Conservation (phyloP, 768 basidiomycete genomes). For the Lactarius vividus region DNA sequence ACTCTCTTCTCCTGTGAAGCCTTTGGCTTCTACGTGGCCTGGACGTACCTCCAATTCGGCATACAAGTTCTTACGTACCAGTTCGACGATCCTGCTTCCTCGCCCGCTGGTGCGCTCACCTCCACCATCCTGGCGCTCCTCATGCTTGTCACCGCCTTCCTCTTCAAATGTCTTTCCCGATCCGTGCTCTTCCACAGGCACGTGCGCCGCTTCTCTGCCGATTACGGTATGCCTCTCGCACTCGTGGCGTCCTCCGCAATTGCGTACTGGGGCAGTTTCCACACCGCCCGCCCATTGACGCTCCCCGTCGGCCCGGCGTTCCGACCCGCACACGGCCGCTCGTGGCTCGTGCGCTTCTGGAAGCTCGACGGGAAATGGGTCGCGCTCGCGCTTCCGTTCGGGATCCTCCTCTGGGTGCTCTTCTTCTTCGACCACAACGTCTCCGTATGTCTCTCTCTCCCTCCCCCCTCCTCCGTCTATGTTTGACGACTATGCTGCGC, state of each 20-base stretch:
- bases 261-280: constrained; percentile 86
- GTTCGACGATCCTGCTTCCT: constrained; percentile 40
- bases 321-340: constrained; percentile 63
- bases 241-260: constrained; percentile 71
- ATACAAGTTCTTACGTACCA: constrained; percentile 81
- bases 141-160: constrained; percentile 72
- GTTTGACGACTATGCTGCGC: not conserved
- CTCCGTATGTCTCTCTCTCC: constrained; percentile 52
- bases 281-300: constrained; percentile 55
- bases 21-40: constrained; percentile 90
- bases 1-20: constrained; percentile 90
- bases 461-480: not conserved
- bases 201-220: constrained; percentile 70
- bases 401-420: constrained; percentile 81
- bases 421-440: constrained; percentile 98
- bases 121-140: constrained; percentile 72
- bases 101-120: constrained; percentile 52
- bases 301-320: constrained; percentile 71
- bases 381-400: constrained; percentile 86
- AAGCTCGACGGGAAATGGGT: constrained; percentile 85
- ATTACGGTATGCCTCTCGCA: constrained; percentile 91
- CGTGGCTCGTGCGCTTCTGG: constrained; percentile 91
- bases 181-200: constrained; percentile 70
- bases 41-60: constrained; percentile 88
- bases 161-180: constrained; percentile 64